A percentile compares a stretch with the other conserved stretches of the same genome.
These are phyloP conservation scores for Ochromonas danica DNA, from an alignment of 108 stramenopile species.

Conservation along the genomic window DNA sequence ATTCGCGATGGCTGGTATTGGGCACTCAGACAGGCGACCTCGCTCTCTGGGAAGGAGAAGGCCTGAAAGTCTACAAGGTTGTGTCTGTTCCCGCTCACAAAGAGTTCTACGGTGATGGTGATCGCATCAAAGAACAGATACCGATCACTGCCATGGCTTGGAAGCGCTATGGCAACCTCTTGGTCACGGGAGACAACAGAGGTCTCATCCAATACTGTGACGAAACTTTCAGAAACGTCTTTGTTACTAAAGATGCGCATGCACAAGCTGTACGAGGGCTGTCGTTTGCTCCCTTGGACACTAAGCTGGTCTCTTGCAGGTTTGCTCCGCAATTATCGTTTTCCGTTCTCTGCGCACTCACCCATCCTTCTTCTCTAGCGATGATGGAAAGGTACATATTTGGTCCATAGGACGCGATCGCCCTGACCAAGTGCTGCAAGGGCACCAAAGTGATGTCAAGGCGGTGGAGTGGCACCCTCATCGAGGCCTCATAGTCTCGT, in stretches of 20 bases:
- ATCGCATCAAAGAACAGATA: conserved; percentile 29
- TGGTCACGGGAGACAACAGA: conserved; percentile 5
- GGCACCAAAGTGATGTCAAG: conserved; percentile 30
- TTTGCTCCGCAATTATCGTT: neutral
- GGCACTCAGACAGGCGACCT: conserved; percentile 21
- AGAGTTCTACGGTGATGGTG: conserved; percentile 11
- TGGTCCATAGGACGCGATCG: conserved; percentile 7
- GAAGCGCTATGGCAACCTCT: conserved; percentile 12
- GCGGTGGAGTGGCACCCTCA: conserved; percentile 22
- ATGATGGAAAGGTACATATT: neutral
- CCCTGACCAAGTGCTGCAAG: neutral
- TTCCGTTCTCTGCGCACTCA: neutral
- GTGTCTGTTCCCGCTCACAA: conserved; percentile 12
- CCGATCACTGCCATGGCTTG: conserved; percentile 33
- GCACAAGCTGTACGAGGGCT: conserved; percentile 7
- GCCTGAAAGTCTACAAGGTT: conserved; percentile 20
- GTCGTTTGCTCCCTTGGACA: conserved; percentile 31
- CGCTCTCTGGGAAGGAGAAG: conserved; percentile 29
- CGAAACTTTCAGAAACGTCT: conserved; percentile 3
- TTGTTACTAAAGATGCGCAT: conserved; percentile 12
- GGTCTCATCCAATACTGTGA: conserved; percentile 32
- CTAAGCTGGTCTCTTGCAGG: conserved; percentile 32
- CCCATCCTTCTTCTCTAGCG: neutral
- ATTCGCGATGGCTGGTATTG: conserved; percentile 24
- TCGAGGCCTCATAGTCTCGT: conserved; percentile 19